Evolutionary conservation across 2,329 filamentous ascomycete genomes (phyloP).

Genomic region (Pseudogymnoascus sp.): DNA sequence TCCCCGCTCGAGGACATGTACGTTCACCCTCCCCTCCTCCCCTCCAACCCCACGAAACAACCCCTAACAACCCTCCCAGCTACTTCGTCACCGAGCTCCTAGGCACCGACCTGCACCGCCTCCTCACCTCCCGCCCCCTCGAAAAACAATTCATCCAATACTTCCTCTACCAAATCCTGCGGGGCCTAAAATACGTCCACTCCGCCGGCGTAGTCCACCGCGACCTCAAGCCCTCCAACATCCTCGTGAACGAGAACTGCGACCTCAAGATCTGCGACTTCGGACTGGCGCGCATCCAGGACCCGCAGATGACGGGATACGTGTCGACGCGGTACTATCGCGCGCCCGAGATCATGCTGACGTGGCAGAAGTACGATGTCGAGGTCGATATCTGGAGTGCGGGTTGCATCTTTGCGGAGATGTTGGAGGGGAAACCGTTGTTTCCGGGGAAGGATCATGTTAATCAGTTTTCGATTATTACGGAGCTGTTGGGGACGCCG

Average conservation of each 20-base stretch:
- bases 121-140: slow-evolving; percentile 88
- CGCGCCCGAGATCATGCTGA: slow-evolving; percentile 98
- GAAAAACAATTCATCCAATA: slow-evolving; percentile 99
- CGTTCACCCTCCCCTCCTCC: slow-evolving; percentile 13
- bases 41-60: slow-evolving; percentile 14
- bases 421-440: slow-evolving; percentile 95
- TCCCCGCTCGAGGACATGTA: slow-evolving; percentile 98
- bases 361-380: slow-evolving; percentile 99
- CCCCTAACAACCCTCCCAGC: slow-evolving; percentile 38
- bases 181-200: slow-evolving; percentile 97
- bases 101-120: slow-evolving; percentile 89
- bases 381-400: slow-evolving; percentile 99
- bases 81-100: slow-evolving; percentile 98
- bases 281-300: slow-evolving; percentile 91
- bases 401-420: slow-evolving; percentile 97
- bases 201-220: slow-evolving; percentile 96
- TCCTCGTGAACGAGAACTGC: slow-evolving; percentile 98
- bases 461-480: slow-evolving; percentile 99
- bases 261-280: slow-evolving; percentile 99
- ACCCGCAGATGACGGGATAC: slow-evolving; percentile 99
- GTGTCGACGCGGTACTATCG: slow-evolving; percentile 98
- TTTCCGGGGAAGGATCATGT: slow-evolving; percentile 99
- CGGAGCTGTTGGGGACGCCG: slow-evolving; percentile 88
- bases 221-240: slow-evolving; percentile 97
- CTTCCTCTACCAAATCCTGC: slow-evolving; percentile 97